Percentiles rank a stretch among this genome's conserved stretches.
Evolutionary conservation across 768 basidiomycete species (phyloP).

Genomic region (Termitomyces sp.): DNA sequence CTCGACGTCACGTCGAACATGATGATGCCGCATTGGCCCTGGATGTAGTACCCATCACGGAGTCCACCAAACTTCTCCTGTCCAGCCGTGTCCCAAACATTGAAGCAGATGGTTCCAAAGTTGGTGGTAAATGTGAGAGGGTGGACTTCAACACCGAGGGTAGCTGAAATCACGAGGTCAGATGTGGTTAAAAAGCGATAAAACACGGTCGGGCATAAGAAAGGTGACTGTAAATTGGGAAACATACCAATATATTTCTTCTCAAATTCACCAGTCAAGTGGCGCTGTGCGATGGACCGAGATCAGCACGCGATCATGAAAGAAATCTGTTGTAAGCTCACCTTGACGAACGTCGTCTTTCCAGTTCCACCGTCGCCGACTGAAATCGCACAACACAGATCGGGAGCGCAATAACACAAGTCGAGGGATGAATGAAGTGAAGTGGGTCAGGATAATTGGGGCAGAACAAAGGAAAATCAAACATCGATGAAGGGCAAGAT

Average conservation of each 20-base stretch:
- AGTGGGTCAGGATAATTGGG: constrained; percentile 17
- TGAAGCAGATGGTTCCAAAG: constrained; percentile 98
- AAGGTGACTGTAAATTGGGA: constrained; percentile 11
- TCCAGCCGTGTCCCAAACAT: constrained; percentile 99
- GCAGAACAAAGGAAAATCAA: constrained; percentile 21
- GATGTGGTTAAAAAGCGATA: constrained; percentile 12
- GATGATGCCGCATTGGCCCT: constrained; percentile 99
- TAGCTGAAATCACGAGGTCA: constrained; percentile 53
- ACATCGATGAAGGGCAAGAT: constrained; percentile 53
- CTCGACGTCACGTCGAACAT: constrained; percentile 99
- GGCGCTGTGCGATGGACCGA: constrained; percentile 56
- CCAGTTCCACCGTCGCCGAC: constrained; percentile 97
- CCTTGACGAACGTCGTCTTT: constrained; percentile 99
- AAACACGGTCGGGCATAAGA: constrained; percentile 13
- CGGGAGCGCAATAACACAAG: constrained; percentile 2
- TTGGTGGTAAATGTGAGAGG: constrained; percentile 95
- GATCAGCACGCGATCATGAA: constrained; percentile 60
- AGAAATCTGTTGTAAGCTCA: constrained; percentile 30
- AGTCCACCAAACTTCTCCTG: constrained; percentile 99
- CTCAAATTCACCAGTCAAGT: constrained; percentile 99
- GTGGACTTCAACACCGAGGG: constrained; percentile 99
- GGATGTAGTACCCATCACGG: constrained; percentile 94
- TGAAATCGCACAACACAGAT: constrained; percentile 30
- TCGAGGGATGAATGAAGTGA: constrained; percentile 7
- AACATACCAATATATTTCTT: constrained; percentile 97